These are phyloP conservation scores for Phytophthora ohioensis DNA, from an alignment of 352 stramenopile species.

Conservation along the genomic window DNA sequence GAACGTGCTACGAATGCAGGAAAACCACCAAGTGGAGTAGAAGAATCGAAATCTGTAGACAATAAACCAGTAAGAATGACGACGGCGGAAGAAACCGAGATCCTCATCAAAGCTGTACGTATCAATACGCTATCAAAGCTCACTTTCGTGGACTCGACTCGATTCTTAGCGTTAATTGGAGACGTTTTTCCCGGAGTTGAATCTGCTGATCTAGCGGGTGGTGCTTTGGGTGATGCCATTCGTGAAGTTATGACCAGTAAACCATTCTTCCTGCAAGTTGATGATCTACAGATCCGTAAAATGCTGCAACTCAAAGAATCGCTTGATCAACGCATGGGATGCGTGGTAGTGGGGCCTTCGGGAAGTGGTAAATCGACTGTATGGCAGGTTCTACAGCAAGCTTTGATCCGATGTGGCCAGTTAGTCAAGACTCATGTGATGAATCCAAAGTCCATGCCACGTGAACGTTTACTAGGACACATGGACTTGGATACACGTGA, in stretches of 20 bases:
- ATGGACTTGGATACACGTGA: conserved; percentile 97
- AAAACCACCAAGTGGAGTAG: conserved; percentile 20
- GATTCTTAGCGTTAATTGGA: conserved; percentile 93
- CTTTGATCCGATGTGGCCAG: conserved; percentile 85
- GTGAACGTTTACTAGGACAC: conserved; percentile 90
- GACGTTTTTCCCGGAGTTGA: conserved; percentile 94
- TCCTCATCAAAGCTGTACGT: conserved; percentile 95
- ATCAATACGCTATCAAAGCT: conserved; percentile 97
- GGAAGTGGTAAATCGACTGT: conserved; percentile 95
- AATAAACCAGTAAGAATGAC: conserved; percentile 54
- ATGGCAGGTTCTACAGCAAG: conserved; percentile 93
- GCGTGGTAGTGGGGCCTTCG: conserved; percentile 93
- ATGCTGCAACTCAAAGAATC: conserved; percentile 97
- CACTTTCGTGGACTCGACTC: conserved; percentile 91
- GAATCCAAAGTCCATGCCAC: conserved; percentile 97
- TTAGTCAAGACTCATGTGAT: conserved; percentile 95
- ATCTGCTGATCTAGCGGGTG: conserved; percentile 82
- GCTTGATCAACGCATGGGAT: conserved; percentile 95
- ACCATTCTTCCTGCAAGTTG: conserved; percentile 87
- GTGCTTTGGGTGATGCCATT: conserved; percentile 88
- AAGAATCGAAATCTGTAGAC: conserved; percentile 30
- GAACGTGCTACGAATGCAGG: conserved; percentile 42
- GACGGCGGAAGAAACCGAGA: conserved; percentile 84
- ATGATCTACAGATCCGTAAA: conserved; percentile 94
- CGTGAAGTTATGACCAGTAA: conserved; percentile 91